These are phyloP conservation scores for Apium graveolens DNA, from an alignment of 129 eudicot species.

Conservation along the genomic window DNA sequence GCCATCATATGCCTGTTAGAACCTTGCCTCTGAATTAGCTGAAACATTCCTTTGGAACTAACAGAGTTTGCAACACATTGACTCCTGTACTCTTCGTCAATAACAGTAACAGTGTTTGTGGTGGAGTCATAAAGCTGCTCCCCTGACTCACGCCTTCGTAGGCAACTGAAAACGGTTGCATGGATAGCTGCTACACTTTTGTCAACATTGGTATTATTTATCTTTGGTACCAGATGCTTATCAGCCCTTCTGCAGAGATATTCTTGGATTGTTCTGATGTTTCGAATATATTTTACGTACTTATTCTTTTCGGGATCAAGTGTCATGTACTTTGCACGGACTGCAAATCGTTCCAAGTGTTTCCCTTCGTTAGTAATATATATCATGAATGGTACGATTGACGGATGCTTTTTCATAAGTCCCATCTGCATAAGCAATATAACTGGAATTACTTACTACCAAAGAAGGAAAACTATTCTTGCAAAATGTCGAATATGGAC, in stretches of 20 bases:
- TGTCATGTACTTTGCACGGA: constrained; percentile 84
- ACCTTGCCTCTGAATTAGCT: constrained; percentile 80
- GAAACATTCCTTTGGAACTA: constrained; percentile 80
- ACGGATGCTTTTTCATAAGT: constrained; percentile 79
- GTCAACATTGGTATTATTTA: constrained; percentile 65
- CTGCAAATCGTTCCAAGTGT: constrained; percentile 78
- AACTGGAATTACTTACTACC: neutral
- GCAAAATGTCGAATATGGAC: neutral
- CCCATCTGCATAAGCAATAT: constrained; percentile 45
- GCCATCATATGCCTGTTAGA: constrained; percentile 86
- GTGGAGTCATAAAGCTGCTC: constrained; percentile 45
- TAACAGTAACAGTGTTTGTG: constrained; percentile 37
- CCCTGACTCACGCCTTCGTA: constrained; percentile 47
- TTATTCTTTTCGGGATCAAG: constrained; percentile 69
- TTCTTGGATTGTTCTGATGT: constrained; percentile 63
- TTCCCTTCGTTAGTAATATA: constrained; percentile 69
- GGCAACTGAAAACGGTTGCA: constrained; percentile 76
- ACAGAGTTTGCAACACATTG: constrained; percentile 73
- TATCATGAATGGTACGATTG: constrained; percentile 71
- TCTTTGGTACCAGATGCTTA: constrained; percentile 63
- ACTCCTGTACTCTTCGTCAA: constrained; percentile 74
- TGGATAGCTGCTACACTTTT: constrained; percentile 73
- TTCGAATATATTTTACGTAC: constrained; percentile 56
- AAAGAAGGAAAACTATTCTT: neutral
- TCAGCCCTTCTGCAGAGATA: constrained; percentile 66